phyloP scores from a whole-genome alignment of 148 eudicot species.

The Pharnaceum exiguum region DNA sequence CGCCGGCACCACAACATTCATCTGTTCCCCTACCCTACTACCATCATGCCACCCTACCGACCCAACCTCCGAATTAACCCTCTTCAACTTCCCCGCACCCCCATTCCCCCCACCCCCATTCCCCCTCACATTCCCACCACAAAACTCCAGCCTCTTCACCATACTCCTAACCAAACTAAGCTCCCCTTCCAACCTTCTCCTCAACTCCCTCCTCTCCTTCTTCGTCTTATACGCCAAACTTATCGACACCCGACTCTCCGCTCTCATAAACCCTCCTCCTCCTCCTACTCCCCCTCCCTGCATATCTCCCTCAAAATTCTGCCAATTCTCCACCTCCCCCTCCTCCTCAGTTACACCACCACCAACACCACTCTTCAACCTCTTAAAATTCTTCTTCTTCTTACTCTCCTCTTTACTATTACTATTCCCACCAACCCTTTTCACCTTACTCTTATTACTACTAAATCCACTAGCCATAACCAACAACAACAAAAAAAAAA shows the following conservation, averaged over 20 bases:
- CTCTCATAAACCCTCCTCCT: constrained; percentile 34
- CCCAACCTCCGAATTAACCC: constrained; percentile 44
- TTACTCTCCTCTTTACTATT: no score
- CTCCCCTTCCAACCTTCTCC: constrained; percentile 69
- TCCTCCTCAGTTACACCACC: constrained; percentile 25
- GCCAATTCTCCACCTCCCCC: constrained; percentile 32
- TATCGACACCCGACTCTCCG: constrained; percentile 48
- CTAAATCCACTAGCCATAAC: no score
- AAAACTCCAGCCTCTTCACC: constrained; percentile 60
- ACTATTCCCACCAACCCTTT: no score
- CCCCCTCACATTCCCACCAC: constrained; percentile 21
- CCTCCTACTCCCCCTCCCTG: constrained; percentile 26
- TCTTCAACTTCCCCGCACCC: constrained; percentile 35
- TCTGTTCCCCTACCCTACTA: constrained; percentile 47
- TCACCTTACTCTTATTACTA: no score
- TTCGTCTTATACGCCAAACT: constrained; percentile 59
- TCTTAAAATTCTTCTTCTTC: no score
- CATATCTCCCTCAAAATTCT: no score
- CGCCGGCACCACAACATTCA: constrained; percentile 45
- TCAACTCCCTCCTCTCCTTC: constrained; percentile 58
- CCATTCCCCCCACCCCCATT: constrained; percentile 24
- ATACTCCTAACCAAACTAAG: constrained; percentile 56
- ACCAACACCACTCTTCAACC: constrained; percentile 17
- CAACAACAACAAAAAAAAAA: no score
- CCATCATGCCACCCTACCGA: constrained; percentile 33